phyloP scores from a whole-genome alignment of 1,284 basidiomycete genomes.

The Ustilago hordei region DNA sequence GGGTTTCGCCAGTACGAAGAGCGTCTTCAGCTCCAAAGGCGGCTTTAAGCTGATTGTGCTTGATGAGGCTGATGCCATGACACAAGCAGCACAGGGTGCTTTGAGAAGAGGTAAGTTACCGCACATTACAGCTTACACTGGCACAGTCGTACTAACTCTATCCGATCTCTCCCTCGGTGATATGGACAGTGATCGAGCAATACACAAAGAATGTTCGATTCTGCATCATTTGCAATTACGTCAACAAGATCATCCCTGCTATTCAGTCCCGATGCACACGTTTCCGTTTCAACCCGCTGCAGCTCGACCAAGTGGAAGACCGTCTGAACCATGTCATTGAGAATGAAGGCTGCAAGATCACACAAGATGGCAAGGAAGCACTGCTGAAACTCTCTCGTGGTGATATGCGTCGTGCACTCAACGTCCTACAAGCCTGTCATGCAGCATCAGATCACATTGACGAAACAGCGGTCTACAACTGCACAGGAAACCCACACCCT shows the following conservation, averaged over 20 bases:
- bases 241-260: slow-evolving; percentile 98
- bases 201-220: slow-evolving; percentile 99
- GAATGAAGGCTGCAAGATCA: slow-evolving; percentile 85
- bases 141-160: neutral
- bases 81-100: slow-evolving; percentile 94
- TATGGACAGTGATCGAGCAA: slow-evolving; percentile 82
- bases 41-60: slow-evolving; percentile 94
- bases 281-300: slow-evolving; percentile 93
- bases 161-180: neutral
- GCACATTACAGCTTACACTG: neutral
- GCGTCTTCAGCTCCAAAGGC: slow-evolving; percentile 74
- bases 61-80: slow-evolving; percentile 99
- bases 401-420: slow-evolving; percentile 96
- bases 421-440: slow-evolving; percentile 96
- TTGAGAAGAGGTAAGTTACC: slow-evolving; percentile 71
- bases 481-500: slow-evolving; percentile 95
- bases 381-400: slow-evolving; percentile 92
- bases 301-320: slow-evolving; percentile 85
- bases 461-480: slow-evolving; percentile 93
- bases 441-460: slow-evolving; percentile 89
- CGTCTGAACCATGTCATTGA: slow-evolving; percentile 84
- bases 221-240: slow-evolving; percentile 99
- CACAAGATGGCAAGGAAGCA: slow-evolving; percentile 86
- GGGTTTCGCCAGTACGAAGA: slow-evolving; percentile 95
- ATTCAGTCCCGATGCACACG: slow-evolving; percentile 98